These are phyloP conservation scores for Takashimella koratensis DNA, from an alignment of 1,284 basidiomycete species.

Conservation along the genomic window DNA sequence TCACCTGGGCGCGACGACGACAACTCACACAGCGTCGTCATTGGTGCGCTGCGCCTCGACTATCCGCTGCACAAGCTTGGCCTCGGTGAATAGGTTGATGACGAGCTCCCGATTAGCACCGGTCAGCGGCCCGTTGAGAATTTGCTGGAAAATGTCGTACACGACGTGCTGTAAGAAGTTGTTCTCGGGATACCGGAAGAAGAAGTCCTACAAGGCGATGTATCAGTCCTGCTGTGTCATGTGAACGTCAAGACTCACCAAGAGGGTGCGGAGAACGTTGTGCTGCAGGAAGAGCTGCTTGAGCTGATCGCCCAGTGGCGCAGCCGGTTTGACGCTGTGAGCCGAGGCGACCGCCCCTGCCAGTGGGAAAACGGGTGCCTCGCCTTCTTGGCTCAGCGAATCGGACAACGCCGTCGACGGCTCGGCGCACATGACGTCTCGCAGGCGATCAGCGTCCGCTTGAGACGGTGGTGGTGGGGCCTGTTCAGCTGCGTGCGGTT, in stretches of 20 bases:
- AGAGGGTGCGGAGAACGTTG: conserved; percentile 65
- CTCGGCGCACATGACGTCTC: conserved; percentile 36
- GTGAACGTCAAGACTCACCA: too few relatives aligned
- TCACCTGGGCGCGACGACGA: too few relatives aligned
- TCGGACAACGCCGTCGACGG: conserved; percentile 18
- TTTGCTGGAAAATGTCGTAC: conserved; percentile 94
- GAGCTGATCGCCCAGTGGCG: conserved; percentile 61
- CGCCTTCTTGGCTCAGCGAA: not conserved
- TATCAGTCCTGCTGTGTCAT: too few relatives aligned
- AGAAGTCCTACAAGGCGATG: conserved; percentile 63
- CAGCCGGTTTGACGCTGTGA: not conserved
- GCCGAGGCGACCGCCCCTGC: not conserved
- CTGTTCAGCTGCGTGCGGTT: not conserved
- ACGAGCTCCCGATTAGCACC: conserved; percentile 77
- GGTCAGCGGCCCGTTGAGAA: conserved; percentile 80
- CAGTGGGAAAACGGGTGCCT: conserved; percentile 25
- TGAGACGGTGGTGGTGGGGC: conserved; percentile 36
- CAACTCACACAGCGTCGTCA: conserved; percentile 64
- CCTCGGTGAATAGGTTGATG: conserved; percentile 74
- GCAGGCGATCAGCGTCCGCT: conserved; percentile 35
- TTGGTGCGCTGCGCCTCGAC: conserved; percentile 77
- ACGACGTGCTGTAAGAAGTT: conserved; percentile 97
- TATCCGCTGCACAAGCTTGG: conserved; percentile 71
- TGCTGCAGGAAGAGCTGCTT: conserved; percentile 72
- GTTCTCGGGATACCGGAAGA: conserved; percentile 96